phyloP scores from a whole-genome alignment of 768 basidiomycete species.

The Neoboletus brunneissimus region DNA sequence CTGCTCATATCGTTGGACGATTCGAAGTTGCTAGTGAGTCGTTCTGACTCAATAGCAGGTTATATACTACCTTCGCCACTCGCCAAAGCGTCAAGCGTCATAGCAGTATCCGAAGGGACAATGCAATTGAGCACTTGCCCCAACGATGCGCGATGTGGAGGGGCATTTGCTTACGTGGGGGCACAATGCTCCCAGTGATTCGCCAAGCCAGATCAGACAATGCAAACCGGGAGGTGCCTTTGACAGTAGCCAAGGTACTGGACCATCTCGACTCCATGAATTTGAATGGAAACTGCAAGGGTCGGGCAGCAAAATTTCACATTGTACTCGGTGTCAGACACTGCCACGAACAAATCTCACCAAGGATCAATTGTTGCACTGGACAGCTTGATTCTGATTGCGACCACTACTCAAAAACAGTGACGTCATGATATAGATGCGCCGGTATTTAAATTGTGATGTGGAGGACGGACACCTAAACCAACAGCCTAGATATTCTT shows the following conservation, averaged over 20 bases:
- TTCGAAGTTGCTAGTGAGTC: neutral
- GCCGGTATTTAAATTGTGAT: neutral
- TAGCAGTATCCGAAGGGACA: slow-evolving; percentile 14
- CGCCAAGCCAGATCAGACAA: neutral
- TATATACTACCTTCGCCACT: slow-evolving; percentile 30
- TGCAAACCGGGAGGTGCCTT: slow-evolving; percentile 5
- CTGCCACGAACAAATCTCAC: slow-evolving; percentile 7
- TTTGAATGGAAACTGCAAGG: neutral
- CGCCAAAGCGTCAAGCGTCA: slow-evolving; percentile 25
- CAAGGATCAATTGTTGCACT: neutral
- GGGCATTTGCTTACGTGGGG: slow-evolving; percentile 13
- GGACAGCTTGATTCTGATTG: neutral
- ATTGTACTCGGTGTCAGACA: neutral
- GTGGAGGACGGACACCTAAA: neutral
- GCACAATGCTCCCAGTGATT: neutral
- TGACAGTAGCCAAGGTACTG: slow-evolving; percentile 1
- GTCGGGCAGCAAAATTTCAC: neutral
- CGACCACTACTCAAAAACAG: neutral
- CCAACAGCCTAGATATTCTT: slow-evolving; percentile 21
- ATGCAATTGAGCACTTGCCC: slow-evolving; percentile 15
- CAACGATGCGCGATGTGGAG: slow-evolving; percentile 10
- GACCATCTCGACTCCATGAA: neutral
- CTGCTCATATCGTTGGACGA: slow-evolving; percentile 25
- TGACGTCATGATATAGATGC: neutral
- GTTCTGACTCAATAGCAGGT: neutral